Evolutionary conservation across 192 early-diverging fungal species (phyloP), one percentile per base, ranked within the genome.

Genomic region (Coemansia furcata): DNA sequence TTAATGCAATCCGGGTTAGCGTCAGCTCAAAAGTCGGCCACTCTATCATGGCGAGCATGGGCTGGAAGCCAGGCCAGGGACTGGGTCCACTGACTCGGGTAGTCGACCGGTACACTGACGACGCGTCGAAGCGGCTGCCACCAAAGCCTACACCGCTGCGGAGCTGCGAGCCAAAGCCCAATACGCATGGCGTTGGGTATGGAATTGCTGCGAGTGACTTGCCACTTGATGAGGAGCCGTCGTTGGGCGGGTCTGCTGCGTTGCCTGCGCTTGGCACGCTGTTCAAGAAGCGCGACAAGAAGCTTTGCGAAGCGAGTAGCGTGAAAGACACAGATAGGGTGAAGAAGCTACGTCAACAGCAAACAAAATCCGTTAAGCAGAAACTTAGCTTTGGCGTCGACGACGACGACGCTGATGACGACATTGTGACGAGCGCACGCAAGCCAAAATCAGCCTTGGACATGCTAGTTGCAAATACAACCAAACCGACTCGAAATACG

Each of bases 1-100:
- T 76, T 55, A 43, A 36, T 15, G 68, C 55, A 1, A 50, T 62
- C 14, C 42, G 26, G 15, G 35, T 43, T n/a, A 6, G 35, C 19
- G 17, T 7, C 35, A 35, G 1, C 17, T 29, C 46, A 6, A 26
- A 43, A 1, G 19, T 87, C 44, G 91, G 91, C 26, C 62, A 87
- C 26, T 82, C 83, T 42, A 67, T 98, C 6, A 74, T 98, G 71
- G 75, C 86, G 15, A 77, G 84, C 50, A 93, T 97, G 94, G 95
- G 94, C 0, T 95, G 94, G 93, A 85, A 89, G 52, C 87, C 92
- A 40, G 95, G 94, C 5, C 92, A 95, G 62, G 92, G 91, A 1
- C 85, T 96, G 39, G 95, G 95, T 4, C 88, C 93, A 6, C 84
- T 73, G 60, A 35, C 17, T 21, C 63, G 66, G 33, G 40, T 14